Evolutionary conservation across 2,329 filamentous ascomycete species (phyloP).

Genomic region (Plenodomus biglobosus): DNA sequence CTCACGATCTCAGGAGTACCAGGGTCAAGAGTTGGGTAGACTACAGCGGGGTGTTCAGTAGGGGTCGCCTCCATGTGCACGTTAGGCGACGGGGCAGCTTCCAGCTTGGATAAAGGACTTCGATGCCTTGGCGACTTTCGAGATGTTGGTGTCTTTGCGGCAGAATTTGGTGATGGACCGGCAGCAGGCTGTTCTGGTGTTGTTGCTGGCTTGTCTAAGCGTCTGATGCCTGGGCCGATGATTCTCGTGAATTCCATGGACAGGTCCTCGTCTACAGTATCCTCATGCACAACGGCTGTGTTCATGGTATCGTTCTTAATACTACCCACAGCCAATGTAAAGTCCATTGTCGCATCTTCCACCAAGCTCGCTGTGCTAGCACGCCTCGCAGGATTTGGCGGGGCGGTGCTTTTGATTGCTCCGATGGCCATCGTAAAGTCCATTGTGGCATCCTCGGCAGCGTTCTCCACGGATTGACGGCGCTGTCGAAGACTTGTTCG

Average conservation of each 20-base stretch:
- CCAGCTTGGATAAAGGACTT: constrained; percentile 9
- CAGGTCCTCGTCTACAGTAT: constrained; percentile 44
- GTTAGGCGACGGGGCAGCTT: constrained; percentile 12
- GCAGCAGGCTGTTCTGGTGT: constrained; percentile 23
- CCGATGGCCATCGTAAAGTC: constrained; percentile 45
- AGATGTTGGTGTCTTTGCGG: constrained; percentile 24
- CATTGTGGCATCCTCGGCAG: constrained; percentile 47
- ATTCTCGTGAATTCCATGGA: constrained; percentile 58
- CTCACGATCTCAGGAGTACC: constrained; percentile 33
- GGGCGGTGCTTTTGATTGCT: constrained; percentile 31
- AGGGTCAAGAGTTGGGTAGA: constrained; percentile 28
- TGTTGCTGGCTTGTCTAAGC: constrained; percentile 11
- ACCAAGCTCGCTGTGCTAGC: constrained; percentile 30
- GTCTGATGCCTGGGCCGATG: constrained; percentile 48
- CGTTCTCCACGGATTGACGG: constrained; percentile 38
- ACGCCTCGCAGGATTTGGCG: constrained; percentile 16
- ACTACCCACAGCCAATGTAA: constrained; percentile 43
- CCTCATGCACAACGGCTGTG: constrained; percentile 8
- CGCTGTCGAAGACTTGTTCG: constrained; percentile 45
- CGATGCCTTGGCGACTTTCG: constrained; percentile 27
- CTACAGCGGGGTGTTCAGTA: constrained; percentile 26
- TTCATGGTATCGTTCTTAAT: constrained; percentile 29
- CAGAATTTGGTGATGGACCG: constrained; percentile 8
- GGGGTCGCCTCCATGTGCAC: constrained; percentile 23
- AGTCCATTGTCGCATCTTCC: constrained; percentile 45